Evolutionary conservation across 495 filamentous ascomycete species (phyloP).

Genomic region (Daldinia bambusicola): DNA sequence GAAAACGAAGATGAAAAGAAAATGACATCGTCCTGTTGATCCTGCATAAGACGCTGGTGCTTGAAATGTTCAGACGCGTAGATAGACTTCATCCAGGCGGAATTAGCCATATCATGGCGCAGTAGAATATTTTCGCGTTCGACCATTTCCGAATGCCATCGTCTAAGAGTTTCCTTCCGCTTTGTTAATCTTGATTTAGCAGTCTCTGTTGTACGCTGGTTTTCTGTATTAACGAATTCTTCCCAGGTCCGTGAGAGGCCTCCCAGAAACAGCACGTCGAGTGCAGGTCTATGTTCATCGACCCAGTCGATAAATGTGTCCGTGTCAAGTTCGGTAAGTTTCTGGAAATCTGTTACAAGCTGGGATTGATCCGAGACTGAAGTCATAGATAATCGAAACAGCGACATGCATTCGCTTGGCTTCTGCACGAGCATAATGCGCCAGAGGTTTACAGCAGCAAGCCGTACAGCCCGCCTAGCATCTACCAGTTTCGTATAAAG

Average conservation of each 20-base stretch:
- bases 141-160: slow-evolving; percentile 76
- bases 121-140: slow-evolving; percentile 74
- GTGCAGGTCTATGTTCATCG: slow-evolving; percentile 80
- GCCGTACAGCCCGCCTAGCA: slow-evolving; percentile 68
- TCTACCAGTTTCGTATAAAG: slow-evolving; percentile 86
- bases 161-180: slow-evolving; percentile 81
- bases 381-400: slow-evolving; percentile 74
- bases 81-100: slow-evolving; percentile 93
- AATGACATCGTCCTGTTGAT: slow-evolving; percentile 85
- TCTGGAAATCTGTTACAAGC: slow-evolving; percentile 81
- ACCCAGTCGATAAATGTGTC: slow-evolving; percentile 87
- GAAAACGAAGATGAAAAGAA: slow-evolving; percentile 79
- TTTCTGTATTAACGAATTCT: slow-evolving; percentile 81
- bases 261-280: slow-evolving; percentile 82
- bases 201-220: slow-evolving; percentile 76
- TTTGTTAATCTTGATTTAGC: slow-evolving; percentile 73
- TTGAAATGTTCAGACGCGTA: slow-evolving; percentile 91
- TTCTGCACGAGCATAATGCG: slow-evolving; percentile 93
- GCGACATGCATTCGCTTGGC: slow-evolving; percentile 77
- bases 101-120: slow-evolving; percentile 83
- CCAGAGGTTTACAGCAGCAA: slow-evolving; percentile 84
- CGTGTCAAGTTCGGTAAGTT: slow-evolving; percentile 86
- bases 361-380: slow-evolving; percentile 72
- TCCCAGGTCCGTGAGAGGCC: slow-evolving; percentile 85
- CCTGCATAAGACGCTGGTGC: slow-evolving; percentile 85